Conservation (phyloP, 257 asterid species). For the Rauvolfia tetraphylla region DNA sequence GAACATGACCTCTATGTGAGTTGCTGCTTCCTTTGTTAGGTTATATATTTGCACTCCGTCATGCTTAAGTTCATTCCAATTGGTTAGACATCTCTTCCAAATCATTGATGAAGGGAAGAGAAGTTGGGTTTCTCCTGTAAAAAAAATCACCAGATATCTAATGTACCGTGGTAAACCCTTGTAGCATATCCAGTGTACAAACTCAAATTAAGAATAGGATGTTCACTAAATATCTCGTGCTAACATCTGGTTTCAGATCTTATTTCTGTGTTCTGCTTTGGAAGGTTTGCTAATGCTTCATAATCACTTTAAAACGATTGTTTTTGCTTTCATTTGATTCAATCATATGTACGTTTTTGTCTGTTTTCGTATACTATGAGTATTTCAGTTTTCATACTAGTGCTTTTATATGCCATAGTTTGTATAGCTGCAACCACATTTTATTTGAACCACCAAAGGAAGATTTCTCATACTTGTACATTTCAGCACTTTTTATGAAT, state of each 20-base stretch:
- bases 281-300: not conserved
- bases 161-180: not conserved
- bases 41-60: slow-evolving; percentile 5
- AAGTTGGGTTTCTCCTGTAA: not conserved
- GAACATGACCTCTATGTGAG: slow-evolving; percentile 98
- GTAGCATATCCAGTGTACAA: not conserved
- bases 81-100: not conserved
- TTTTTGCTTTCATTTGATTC: not conserved
- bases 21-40: slow-evolving; percentile 20
- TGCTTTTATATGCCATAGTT: not conserved
- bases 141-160: not conserved
- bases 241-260: too few relatives aligned
- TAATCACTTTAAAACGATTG: not conserved
- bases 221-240: not conserved
- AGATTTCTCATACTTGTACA: not conserved
- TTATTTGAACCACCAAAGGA: not conserved
- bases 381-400: not conserved
- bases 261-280: not conserved
- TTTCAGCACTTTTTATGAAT: not conserved
- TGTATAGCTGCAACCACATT: not conserved
- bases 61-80: not conserved
- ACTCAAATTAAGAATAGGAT: not conserved
- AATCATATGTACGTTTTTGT: not conserved
- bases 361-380: not conserved
- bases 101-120: not conserved